Evolutionary conservation across 805 yeast species (phyloP).

Genomic region (Ogataea henricii): DNA sequence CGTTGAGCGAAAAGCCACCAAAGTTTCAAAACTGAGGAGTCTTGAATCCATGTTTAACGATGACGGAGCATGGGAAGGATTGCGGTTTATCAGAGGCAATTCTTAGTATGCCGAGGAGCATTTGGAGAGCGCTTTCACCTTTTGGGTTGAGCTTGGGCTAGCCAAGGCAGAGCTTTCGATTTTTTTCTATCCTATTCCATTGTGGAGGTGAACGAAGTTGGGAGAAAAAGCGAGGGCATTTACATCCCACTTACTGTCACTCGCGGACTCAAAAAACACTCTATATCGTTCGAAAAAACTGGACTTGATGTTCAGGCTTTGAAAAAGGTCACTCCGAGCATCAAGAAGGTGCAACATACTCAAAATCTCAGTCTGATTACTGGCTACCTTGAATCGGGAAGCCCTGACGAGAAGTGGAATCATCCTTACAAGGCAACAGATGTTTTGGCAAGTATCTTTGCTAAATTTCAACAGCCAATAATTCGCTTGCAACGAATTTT

Average conservation of each 20-base stretch:
- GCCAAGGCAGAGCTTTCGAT: constrained; percentile 5
- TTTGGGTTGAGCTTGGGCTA: constrained; percentile 10
- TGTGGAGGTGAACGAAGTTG: constrained; percentile 14
- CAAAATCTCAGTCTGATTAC: constrained; percentile 8
- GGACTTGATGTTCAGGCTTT: constrained; percentile 13
- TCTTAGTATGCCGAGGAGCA: constrained; percentile 13
- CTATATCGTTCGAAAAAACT: constrained; percentile 8
- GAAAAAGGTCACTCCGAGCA: constrained; percentile 15
- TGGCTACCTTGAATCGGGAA: constrained; percentile 10
- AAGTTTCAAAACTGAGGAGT: constrained; percentile 11
- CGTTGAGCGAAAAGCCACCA: constrained; percentile 11
- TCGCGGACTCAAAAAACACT: constrained; percentile 14
- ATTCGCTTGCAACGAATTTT: constrained; percentile 13
- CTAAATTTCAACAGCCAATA: too few species aligned
- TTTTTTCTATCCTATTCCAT: constrained; percentile 9
- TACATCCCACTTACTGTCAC: constrained; percentile 12
- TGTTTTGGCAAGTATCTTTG: constrained; percentile 15
- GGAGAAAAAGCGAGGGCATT: constrained; percentile 12
- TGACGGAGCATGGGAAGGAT: constrained; percentile 19
- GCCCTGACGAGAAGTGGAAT: constrained; percentile 18
- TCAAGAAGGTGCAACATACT: constrained; percentile 11
- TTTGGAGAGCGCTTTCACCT: constrained; percentile 12
- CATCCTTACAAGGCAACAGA: constrained; percentile 18
- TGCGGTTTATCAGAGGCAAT: constrained; percentile 8
- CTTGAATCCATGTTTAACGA: constrained; percentile 15